phyloP scores from a whole-genome alignment of 805 yeast genomes.

The Starmerella ratchasimensis region DNA sequence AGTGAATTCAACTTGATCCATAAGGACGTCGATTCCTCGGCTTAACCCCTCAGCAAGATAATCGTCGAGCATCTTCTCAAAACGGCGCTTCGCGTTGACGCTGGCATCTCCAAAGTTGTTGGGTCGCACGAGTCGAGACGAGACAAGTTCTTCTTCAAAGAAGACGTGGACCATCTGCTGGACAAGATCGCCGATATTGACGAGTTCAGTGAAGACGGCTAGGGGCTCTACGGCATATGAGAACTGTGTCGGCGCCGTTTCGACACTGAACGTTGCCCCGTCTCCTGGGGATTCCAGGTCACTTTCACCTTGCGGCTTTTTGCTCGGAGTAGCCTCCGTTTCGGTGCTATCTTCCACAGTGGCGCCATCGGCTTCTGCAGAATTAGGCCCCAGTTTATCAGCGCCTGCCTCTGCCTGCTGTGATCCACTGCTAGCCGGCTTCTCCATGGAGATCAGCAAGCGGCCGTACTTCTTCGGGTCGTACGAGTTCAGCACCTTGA shows the following conservation, averaged over 20 bases:
- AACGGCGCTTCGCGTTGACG: slow-evolving; percentile 61
- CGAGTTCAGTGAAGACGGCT: slow-evolving; percentile 74
- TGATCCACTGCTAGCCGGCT: background rate
- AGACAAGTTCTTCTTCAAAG: slow-evolving; percentile 66
- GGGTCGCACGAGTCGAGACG: slow-evolving; percentile 44
- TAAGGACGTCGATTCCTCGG: slow-evolving; percentile 78
- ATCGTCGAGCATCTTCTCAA: slow-evolving; percentile 72
- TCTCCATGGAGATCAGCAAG: slow-evolving; percentile 15
- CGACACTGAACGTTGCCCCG: too few relatives aligned
- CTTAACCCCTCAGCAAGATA: slow-evolving; percentile 87
- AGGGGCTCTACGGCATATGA: slow-evolving; percentile 54
- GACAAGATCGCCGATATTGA: slow-evolving; percentile 82
- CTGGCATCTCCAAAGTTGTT: slow-evolving; percentile 71
- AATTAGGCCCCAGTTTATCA: background rate
- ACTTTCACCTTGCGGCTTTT: background rate
- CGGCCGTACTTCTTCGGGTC: slow-evolving; percentile 39
- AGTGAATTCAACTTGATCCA: slow-evolving; percentile 61
- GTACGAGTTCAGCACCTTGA: slow-evolving; percentile 53
- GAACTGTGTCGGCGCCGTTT: too few relatives aligned
- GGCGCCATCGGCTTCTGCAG: background rate
- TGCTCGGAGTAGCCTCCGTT: background rate
- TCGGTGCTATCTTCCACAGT: background rate
- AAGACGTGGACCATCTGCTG: slow-evolving; percentile 86
- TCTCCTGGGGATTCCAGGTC: too few relatives aligned
- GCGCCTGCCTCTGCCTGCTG: background rate